Conservation (phyloP, 2,329 filamentous ascomycete species). For the Fusarium denticulatum region DNA sequence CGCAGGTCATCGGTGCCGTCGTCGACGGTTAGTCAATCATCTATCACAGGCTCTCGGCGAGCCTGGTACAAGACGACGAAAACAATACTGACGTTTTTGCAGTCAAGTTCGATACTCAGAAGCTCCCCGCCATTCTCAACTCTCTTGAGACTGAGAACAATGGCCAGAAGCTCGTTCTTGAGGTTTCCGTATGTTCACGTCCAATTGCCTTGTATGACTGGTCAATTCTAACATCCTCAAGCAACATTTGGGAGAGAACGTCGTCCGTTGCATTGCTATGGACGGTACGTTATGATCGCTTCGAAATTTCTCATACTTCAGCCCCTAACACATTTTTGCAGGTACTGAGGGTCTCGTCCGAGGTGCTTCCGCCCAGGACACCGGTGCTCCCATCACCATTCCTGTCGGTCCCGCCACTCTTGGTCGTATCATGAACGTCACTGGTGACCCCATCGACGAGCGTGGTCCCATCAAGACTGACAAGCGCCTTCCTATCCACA, state of each 20-base stretch:
- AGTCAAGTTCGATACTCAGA: slow-evolving; percentile 97
- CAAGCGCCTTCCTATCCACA: slow-evolving; percentile 91
- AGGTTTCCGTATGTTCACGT: slow-evolving; percentile 82
- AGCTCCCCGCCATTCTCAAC: slow-evolving; percentile 97
- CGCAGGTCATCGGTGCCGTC: slow-evolving; percentile 96
- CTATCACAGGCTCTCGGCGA: slow-evolving; percentile 16
- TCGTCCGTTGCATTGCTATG: slow-evolving; percentile 99
- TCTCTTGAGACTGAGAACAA: slow-evolving; percentile 91
- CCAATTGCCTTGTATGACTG: slow-evolving; percentile 1
- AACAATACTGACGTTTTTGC: slow-evolving; percentile 47
- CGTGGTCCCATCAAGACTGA: slow-evolving; percentile 95
- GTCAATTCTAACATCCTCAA: slow-evolving; percentile 58
- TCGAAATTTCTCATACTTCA: slow-evolving; percentile 30
- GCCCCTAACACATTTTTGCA: slow-evolving; percentile 49
- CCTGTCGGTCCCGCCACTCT: slow-evolving; percentile 93
- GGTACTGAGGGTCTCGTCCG: slow-evolving; percentile 99
- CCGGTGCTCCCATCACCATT: slow-evolving; percentile 94
- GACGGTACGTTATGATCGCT: slow-evolving; percentile 75
- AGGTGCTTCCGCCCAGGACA: slow-evolving; percentile 86
- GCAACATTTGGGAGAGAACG: slow-evolving; percentile 99
- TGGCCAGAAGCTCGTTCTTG: slow-evolving; percentile 92
- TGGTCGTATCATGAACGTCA: slow-evolving; percentile 99
- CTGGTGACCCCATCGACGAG: slow-evolving; percentile 99
- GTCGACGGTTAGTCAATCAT: slow-evolving; percentile 83
- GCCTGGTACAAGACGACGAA: slow-evolving; percentile 1